These are phyloP conservation scores for Echeveria elegans DNA, from an alignment of 164 flowering plant genomes.

Conservation along the genomic window DNA sequence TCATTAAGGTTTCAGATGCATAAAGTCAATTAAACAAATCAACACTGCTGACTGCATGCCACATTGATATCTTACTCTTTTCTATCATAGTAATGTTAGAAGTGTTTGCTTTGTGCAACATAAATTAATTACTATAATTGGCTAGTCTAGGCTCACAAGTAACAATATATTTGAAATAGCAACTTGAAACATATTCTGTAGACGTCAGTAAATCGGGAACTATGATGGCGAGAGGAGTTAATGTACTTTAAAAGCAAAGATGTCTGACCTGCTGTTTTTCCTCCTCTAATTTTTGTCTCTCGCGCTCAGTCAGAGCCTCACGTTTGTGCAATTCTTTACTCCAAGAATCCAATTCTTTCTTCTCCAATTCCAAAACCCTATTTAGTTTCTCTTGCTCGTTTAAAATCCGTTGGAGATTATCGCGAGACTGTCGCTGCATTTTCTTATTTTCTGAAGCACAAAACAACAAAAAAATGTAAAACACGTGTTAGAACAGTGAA, in stretches of 20 bases:
- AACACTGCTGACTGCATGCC: not conserved
- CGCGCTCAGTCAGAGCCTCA: constrained; percentile 52
- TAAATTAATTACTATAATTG: not conserved
- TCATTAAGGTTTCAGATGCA: not conserved
- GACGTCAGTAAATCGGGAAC: too few relatives aligned
- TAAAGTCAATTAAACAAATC: not conserved
- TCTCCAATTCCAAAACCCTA: constrained; percentile 36
- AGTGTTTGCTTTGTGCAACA: not conserved
- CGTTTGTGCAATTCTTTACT: constrained; percentile 42
- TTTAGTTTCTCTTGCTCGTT: constrained; percentile 43
- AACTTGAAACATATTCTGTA: too few relatives aligned
- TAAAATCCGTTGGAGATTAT: constrained; percentile 27
- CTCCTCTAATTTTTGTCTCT: constrained; percentile 54
- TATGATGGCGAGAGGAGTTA: not conserved
- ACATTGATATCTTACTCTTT: not conserved
- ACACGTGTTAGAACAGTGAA: not conserved
- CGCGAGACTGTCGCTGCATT: constrained; percentile 47
- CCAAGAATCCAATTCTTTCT: constrained; percentile 33
- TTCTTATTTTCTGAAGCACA: constrained; percentile 39
- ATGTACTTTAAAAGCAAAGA: not conserved
- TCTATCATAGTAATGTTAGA: not conserved
- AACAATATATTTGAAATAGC: too few relatives aligned
- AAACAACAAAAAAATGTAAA: not conserved
- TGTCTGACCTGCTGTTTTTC: constrained; percentile 46
- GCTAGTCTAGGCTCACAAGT: not conserved